These are phyloP conservation scores for Strigomonas oncopelti DNA, from an alignment of 208 protist genomes.

Conservation along the genomic window DNA sequence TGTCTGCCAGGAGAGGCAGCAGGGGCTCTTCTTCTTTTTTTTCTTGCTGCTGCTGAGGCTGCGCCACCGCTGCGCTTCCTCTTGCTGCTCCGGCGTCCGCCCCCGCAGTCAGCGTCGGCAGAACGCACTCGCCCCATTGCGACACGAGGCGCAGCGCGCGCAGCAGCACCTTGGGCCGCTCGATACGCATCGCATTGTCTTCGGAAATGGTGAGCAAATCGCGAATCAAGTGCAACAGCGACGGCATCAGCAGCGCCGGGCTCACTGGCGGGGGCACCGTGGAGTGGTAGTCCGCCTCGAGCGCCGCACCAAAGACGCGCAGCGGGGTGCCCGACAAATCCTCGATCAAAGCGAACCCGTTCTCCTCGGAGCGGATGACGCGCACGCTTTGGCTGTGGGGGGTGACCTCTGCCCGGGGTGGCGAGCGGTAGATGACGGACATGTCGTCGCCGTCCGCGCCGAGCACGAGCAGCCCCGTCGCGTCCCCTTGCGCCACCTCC, in stretches of 20 bases:
- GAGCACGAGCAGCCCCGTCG: slow-evolving; percentile 49
- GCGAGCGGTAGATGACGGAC: slow-evolving; percentile 43
- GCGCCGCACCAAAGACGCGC: slow-evolving; percentile 38
- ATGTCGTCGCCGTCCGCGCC: slow-evolving; percentile 80
- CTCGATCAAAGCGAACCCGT: slow-evolving; percentile 38
- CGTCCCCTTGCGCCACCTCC: slow-evolving; percentile 8
- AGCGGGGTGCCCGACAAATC: slow-evolving; percentile 32
- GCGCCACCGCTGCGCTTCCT: background rate
- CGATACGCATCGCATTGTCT: slow-evolving; percentile 1
- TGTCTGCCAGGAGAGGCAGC: background rate
- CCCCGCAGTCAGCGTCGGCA: background rate
- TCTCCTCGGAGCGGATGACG: slow-evolving; percentile 45
- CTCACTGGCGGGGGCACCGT: background rate
- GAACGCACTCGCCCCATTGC: background rate
- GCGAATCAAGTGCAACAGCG: background rate
- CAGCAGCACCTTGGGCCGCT: slow-evolving; percentile 24
- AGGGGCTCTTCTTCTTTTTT: background rate
- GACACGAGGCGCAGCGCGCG: slow-evolving; percentile 38
- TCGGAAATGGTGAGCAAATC: background rate
- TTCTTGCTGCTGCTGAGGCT: background rate
- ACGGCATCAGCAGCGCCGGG: background rate
- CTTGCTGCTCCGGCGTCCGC: background rate
- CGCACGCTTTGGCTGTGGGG: slow-evolving; percentile 23
- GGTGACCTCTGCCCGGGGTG: slow-evolving; percentile 32
- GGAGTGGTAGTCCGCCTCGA: slow-evolving; percentile 40